Base-by-base conservation (phyloP, 352 stramenopile genomes). In the Thraustochytrium sp. region DNA sequence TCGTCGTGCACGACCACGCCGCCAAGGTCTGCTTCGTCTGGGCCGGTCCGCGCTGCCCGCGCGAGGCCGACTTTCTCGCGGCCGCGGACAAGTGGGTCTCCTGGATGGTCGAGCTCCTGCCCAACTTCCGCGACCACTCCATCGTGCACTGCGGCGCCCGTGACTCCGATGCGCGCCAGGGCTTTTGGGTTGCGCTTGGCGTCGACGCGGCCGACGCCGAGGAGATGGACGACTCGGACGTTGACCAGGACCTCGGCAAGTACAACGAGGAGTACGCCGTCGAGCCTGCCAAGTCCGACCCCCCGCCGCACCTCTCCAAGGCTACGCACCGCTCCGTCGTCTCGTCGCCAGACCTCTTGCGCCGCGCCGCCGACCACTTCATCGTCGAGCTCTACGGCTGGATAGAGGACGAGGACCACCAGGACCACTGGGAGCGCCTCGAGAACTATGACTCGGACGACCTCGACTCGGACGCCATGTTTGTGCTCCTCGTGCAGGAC, bases 221-320 rank as follows among this genome's bases (percentile, higher is more conserved):
- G 21, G 68, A 80, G 38, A 80, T 80, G 68, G 40, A 46, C 36
- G 48, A 61, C 48, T 9, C 42, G 8, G 68, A 80, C 68, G 68
- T 80, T 16, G 68, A 80, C 68, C 48, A 80, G 34, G 51, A 80
- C 68, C 68, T 61, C 13, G 68, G 26, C 48, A 80, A 80, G 68
- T 80, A 80, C 38, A 34, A 80, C 51, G 44, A 68, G 53, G 68
- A 80, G 68, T 80, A 80, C 49, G 34, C 21, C 26, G 9, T 16
- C 11, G n/a, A 21, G 23, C 18, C 1, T 8, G 31, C 8, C 8
- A 21, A 23, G 53, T 44, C 48, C 48, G 9, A 29, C 36, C 54
- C 54, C 18, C 54, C 26, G 26, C 5, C 54, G 29, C 23, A 65
- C 34, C 13, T 80, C 26, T 31, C 40, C 46, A 55, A 55, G 46